A percentile compares a stretch with the other conserved stretches of the same genome.
Conservation (phyloP, 1,284 basidiomycete genomes). For the Rhodotorula sp. region DNA sequence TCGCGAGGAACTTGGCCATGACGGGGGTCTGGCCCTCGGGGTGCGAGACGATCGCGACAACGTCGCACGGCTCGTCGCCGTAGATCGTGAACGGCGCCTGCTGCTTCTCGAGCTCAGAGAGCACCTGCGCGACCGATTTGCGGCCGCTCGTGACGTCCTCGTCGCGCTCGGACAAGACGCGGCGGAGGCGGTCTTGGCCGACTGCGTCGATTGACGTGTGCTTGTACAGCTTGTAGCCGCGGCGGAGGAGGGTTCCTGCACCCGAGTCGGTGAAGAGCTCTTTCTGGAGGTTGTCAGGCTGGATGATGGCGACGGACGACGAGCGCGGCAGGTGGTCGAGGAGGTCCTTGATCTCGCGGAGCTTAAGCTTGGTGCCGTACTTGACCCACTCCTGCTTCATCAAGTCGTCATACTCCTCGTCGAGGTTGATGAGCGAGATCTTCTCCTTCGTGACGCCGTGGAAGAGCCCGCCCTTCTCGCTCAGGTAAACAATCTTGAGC, state of each 20-base stretch:
- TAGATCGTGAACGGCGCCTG: conserved; percentile 81
- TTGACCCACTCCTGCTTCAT: conserved; percentile 99
- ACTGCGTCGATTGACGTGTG: conserved; percentile 76
- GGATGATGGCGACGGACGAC: conserved; percentile 97
- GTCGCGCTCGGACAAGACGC: conserved; percentile 90
- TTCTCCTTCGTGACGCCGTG: conserved; percentile 96
- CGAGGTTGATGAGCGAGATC: conserved; percentile 92
- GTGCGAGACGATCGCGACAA: conserved; percentile 89
- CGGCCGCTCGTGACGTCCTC: conserved; percentile 82
- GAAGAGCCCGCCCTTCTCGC: conserved; percentile 97
- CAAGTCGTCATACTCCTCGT: conserved; percentile 95
- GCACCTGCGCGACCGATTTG: conserved; percentile 84
- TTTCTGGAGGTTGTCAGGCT: conserved; percentile 87
- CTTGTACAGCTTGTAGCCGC: conserved; percentile 97
- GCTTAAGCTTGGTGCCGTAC: conserved; percentile 97
- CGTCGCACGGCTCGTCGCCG: conserved; percentile 95
- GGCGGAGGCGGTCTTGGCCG: conserved; percentile 87
- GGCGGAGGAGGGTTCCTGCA: conserved; percentile 93
- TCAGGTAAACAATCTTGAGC: conserved; percentile 98
- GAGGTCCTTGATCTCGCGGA: conserved; percentile 98
- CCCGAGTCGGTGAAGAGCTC: conserved; percentile 98
- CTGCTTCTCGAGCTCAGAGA: conserved; percentile 65
- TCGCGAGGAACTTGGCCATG: conserved; percentile 86
- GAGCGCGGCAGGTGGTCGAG: conserved; percentile 97
- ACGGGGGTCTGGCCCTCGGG: conserved; percentile 87